Percentiles rank a stretch among this genome's conserved stretches.
Evolutionary conservation across 1,284 basidiomycete genomes (phyloP).

Genomic region (Cryptococcus maquisensis): DNA sequence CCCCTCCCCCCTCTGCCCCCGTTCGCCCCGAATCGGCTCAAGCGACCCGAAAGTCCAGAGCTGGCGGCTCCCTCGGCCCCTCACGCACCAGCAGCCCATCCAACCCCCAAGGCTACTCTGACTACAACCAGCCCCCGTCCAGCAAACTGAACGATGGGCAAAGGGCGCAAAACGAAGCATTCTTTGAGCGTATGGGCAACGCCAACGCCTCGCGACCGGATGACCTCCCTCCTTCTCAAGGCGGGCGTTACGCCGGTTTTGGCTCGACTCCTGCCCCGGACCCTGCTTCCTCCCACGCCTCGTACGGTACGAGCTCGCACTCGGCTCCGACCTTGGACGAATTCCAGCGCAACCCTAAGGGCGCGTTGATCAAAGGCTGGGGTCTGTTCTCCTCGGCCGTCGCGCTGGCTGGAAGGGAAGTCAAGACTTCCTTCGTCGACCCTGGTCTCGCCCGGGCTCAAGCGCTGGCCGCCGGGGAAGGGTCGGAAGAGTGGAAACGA

Average conservation of each 20-base stretch:
- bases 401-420: slow-evolving; percentile 36
- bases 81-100: slow-evolving; percentile 10
- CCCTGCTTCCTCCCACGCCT: slow-evolving; percentile 28
- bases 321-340: slow-evolving; percentile 44
- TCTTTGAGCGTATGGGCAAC: slow-evolving; percentile 46
- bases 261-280: slow-evolving; percentile 38
- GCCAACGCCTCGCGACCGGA: slow-evolving; percentile 42
- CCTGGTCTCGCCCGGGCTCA: slow-evolving; percentile 39
- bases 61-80: slow-evolving; percentile 19
- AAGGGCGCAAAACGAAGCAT: slow-evolving; percentile 43
- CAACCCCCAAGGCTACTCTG: slow-evolving; percentile 4
- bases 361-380: slow-evolving; percentile 48
- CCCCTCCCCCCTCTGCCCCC: slow-evolving; percentile 34
- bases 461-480: slow-evolving; percentile 18
- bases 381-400: slow-evolving; percentile 48
- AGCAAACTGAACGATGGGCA: neutral
- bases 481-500: slow-evolving; percentile 29
- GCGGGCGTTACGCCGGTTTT: slow-evolving; percentile 47
- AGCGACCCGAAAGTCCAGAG: slow-evolving; percentile 45
- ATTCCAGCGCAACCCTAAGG: slow-evolving; percentile 43
- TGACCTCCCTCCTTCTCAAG: slow-evolving; percentile 47
- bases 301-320: slow-evolving; percentile 39
- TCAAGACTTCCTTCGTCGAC: slow-evolving; percentile 47
- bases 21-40: slow-evolving; percentile 40
- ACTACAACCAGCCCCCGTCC: neutral